Base-by-base conservation (phyloP, 2,329 filamentous ascomycete species). In the Colletotrichum tabaci region DNA sequence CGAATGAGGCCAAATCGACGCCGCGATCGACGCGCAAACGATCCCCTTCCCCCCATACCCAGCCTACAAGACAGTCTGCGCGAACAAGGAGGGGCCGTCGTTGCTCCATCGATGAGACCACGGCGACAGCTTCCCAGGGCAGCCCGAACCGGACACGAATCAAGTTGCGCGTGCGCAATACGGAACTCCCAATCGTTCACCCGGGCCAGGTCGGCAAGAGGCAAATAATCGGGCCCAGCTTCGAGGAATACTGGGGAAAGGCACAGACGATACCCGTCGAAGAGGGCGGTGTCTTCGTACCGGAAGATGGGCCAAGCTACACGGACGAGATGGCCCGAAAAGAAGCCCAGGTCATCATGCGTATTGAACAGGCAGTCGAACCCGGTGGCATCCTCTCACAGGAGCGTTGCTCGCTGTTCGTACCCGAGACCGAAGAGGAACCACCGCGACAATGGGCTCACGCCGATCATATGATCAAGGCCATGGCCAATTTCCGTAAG, bases 371-470 rank as follows among this genome's bases (percentile, higher is more conserved):
- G 58, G 95, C 94, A 74, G 90, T 90, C 4, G 87, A 93, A 76
- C 89, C 91, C 6, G 95, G 95, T 18, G 94, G 94, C 2, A 80
- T 95, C 4, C 86, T 98, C 38, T 94, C 92, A 61, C 84, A 87
- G 65, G 90, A 91, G 71, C 87, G 88, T 71, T 96, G 93, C 78
- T 92, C 91, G 2, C 83, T 92, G 30, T 96, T 93, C 76, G 87
- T 91, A 21, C 93, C 93, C 0, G 93, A 96, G 74, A 86, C 90
- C 15, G 85, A 84, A 71, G 91, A 94, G 67, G 93, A 97, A 76
- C 93, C 93, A 0, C 89, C 90, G 0, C 87, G 89, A 63, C 94
- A 96, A 77, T 98, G 94, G 86, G 91, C 93, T n/a, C 95, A 97
- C 75, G 89, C 90, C 78, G 95, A 98, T 77, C 94, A 98, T 79